These are phyloP conservation scores for Podospora anserina DNA, from an alignment of 495 filamentous ascomycete species.

Conservation along the genomic window DNA sequence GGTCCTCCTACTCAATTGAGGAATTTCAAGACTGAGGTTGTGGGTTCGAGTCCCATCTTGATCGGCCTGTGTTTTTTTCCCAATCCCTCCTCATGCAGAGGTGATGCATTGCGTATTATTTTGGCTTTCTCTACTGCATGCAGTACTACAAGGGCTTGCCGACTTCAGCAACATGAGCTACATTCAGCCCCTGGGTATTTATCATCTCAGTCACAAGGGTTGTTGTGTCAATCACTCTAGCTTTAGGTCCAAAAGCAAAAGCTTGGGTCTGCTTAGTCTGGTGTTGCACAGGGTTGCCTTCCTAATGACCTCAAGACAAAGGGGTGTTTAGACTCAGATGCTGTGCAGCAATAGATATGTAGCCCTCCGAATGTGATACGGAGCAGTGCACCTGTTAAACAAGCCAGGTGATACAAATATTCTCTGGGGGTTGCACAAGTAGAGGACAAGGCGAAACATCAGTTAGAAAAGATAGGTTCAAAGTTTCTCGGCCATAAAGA, in stretches of 20 bases:
- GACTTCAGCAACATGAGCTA: no score
- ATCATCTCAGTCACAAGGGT: not conserved
- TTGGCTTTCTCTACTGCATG: not conserved
- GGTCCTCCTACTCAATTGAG: constrained; percentile 39
- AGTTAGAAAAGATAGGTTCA: no score
- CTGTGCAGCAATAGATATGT: not conserved
- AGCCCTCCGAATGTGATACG: not conserved
- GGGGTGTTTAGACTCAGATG: not conserved
- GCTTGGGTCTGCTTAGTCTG: not conserved
- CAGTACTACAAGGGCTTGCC: not conserved
- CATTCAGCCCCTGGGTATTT: no score
- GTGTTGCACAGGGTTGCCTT: not conserved
- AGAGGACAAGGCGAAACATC: no score
- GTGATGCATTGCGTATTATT: not conserved
- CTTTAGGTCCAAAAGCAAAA: not conserved
- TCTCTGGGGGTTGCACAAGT: no score
- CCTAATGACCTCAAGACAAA: not conserved
- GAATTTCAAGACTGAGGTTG: constrained; percentile 43
- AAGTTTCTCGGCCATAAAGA: no score
- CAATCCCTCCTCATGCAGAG: not conserved
- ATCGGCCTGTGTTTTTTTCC: constrained; percentile 29
- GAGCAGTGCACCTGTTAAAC: not conserved
- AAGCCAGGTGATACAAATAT: not conserved
- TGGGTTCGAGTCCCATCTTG: constrained; percentile 50
- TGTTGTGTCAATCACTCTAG: not conserved